These are phyloP conservation scores for Urtica urens DNA, from an alignment of 306 rosid species.

Conservation along the genomic window DNA sequence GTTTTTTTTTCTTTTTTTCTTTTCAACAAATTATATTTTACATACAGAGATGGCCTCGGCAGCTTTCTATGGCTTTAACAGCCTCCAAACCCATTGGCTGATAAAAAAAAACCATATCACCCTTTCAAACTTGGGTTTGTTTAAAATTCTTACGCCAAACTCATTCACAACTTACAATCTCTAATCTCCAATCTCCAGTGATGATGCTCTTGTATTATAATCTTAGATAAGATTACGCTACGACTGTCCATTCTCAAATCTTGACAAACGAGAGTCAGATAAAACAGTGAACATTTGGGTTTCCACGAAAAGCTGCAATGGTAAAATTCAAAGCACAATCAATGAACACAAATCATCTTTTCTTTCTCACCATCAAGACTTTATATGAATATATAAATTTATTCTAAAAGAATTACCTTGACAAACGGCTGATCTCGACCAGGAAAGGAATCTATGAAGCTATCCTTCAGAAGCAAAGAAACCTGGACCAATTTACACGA, in stretches of 20 bases:
- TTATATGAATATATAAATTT: neutral
- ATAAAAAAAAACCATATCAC: slow-evolving; percentile 5
- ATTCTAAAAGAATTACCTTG: slow-evolving; percentile 38
- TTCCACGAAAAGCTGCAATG: slow-evolving; percentile 68
- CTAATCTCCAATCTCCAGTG: slow-evolving; percentile 13
- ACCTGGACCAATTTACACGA: slow-evolving; percentile 45
- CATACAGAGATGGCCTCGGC: slow-evolving; percentile 9
- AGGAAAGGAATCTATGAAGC: slow-evolving; percentile 83
- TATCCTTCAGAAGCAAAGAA: slow-evolving; percentile 91
- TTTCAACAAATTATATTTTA: slow-evolving; percentile 20
- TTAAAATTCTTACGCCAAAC: neutral
- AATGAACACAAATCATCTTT: neutral
- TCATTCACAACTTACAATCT: neutral
- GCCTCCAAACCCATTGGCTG: slow-evolving; percentile 17
- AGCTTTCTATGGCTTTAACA: slow-evolving; percentile 6
- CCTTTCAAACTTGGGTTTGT: neutral
- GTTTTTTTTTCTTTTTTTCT: neutral
- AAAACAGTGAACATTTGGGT: slow-evolving; percentile 78
- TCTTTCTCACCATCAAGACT: neutral
- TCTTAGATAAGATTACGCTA: slow-evolving; percentile 7
- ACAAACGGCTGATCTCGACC: slow-evolving; percentile 66
- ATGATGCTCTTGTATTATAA: neutral
- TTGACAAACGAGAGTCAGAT: slow-evolving; percentile 66
- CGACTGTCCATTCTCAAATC: slow-evolving; percentile 51
- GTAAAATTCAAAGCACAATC: slow-evolving; percentile 8